Evolutionary conservation across 83 land plant species (phyloP), one percentile per base, ranked within the genome.

Genomic region (Larix sibirica): DNA sequence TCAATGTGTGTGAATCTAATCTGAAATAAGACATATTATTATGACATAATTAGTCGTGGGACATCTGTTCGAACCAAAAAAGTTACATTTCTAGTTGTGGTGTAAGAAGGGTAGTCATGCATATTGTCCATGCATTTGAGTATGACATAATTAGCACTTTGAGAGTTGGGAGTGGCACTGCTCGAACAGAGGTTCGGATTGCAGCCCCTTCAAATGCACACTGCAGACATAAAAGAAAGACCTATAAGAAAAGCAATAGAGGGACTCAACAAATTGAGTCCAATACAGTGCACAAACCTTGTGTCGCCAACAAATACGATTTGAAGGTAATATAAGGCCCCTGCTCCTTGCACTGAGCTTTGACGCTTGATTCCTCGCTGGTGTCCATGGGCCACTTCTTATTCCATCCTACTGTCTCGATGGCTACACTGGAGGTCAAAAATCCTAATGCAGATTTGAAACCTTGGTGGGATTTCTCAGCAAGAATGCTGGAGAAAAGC

Each of bases 131-230:
- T 4, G 80, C 69, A 87, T 83, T 86, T 83, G 23, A 91, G 88
- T 20, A 83, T 86, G 74, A 86, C 75, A 77, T 85, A 89, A 64
- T 91, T 91, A 17, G 85, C 28, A 4, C 88, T 80, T 5, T 91
- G 93, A 67, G 91, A 89, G 16, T 84, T 67, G 20, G 93, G 81
- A 40, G 93, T n/a, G n/a, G 91, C 28, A 91, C 67, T 14, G 85
- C 83, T 87, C 67, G 80, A 68, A 79, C 28, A 50, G 31, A 82
- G 89, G 85, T 82, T 91, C 88, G 21, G 83, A 76, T 80, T 89
- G 93, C 86, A 91, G 58, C 40, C 87, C 86, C 87, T 80, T 89
- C 84, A 91, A 85, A 89, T 91, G 79, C 59, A 91, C 84, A 81
- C 93, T 89, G 89, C 86, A 79, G 16, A 62, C 23, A 74, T 36